Evolutionary conservation across 202 grass and related monocot genomes (phyloP).

Genomic region (Brachypodium distachyon): DNA sequence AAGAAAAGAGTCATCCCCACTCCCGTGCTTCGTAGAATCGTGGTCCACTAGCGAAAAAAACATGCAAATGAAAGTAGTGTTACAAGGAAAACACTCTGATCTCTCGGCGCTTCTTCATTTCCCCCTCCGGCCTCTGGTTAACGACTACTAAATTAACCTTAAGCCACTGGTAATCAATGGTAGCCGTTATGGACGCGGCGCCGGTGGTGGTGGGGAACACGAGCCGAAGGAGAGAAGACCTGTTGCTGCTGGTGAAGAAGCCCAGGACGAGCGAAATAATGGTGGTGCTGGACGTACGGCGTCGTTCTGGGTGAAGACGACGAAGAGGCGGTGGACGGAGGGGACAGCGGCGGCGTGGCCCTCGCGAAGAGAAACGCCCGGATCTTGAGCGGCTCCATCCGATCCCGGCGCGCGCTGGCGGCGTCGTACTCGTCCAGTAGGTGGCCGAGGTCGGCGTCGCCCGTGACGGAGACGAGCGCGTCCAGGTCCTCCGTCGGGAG

Average conservation of each 20-base stretch:
- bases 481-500: conserved; percentile 87
- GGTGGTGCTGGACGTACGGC: not conserved
- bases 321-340: not conserved
- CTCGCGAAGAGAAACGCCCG: conserved; percentile 54
- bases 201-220: conserved; percentile 11
- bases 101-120: no score
- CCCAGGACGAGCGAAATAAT: not conserved
- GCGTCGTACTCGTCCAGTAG: conserved; percentile 61
- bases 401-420: conserved; percentile 22
- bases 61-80: not conserved
- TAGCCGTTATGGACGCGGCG: conserved; percentile 34
- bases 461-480: conserved; percentile 66
- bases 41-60: no score
- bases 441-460: conserved; percentile 61
- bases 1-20: no score
- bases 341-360: not conserved
- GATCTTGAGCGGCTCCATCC: conserved; percentile 37
- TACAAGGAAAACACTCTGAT: no score
- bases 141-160: no score
- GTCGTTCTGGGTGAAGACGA: not conserved
- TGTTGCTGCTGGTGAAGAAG: conserved; percentile 17
- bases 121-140: no score
- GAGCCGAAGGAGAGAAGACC: conserved; percentile 7
- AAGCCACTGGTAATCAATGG: no score
- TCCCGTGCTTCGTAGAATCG: no score